phyloP scores from a whole-genome alignment of 495 filamentous ascomycete species.

The Penicillium longicatenatum region DNA sequence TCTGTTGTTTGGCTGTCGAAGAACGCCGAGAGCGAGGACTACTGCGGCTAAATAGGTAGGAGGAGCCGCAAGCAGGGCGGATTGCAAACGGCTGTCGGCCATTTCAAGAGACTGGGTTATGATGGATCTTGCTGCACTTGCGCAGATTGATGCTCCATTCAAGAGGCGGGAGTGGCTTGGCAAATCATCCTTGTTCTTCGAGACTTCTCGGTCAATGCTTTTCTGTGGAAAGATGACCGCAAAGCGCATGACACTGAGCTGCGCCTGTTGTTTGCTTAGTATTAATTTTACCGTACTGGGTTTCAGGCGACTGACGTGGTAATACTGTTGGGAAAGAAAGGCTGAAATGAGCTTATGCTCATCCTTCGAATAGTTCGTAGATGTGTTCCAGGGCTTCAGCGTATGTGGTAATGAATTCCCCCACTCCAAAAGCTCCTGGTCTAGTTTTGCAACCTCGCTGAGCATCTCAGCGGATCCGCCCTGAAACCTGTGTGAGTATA shows the following conservation, averaged over 20 bases:
- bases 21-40: background rate
- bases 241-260: constrained; percentile 12
- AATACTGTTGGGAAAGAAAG: constrained; percentile 3
- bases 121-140: background rate
- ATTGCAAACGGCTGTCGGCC: constrained; percentile 2
- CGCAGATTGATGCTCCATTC: constrained; percentile 1
- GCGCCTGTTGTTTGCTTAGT: constrained; percentile 5
- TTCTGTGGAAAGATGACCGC: constrained; percentile 10
- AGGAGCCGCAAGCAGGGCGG: background rate
- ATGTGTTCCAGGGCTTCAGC: constrained; percentile 2
- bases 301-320: background rate
- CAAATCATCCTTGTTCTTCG: background rate
- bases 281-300: background rate
- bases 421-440: constrained; percentile 2
- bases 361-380: background rate
- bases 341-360: background rate
- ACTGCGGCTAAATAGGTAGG: constrained; percentile 1
- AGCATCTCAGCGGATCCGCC: constrained; percentile 14
- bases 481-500: constrained; percentile 9
- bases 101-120: constrained; percentile 1
- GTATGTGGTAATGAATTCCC: background rate
- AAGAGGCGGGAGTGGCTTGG: background rate
- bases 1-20: background rate
- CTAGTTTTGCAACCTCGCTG: constrained; percentile 1
- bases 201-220: background rate